Percentiles rank a stretch among this genome's conserved stretches.
These are phyloP conservation scores for Hapsidospora chrysogenum DNA, from an alignment of 495 filamentous ascomycete genomes.

Conservation along the genomic window DNA sequence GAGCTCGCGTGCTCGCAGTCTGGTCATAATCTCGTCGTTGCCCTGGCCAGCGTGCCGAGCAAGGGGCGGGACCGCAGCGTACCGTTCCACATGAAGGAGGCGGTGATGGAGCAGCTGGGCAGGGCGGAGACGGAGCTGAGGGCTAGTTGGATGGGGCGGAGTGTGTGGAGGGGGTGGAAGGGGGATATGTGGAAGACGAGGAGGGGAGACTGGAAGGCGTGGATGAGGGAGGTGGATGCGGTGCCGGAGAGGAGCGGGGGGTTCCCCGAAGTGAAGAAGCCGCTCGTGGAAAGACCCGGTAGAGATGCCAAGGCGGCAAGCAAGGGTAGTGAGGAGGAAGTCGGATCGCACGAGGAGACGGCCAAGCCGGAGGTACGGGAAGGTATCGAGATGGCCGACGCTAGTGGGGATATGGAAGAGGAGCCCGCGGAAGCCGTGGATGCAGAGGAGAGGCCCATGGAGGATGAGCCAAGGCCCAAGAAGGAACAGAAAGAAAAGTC, in stretches of 20 bases:
- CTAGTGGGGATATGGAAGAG: neutral
- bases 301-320: neutral
- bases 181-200: conserved; percentile 61
- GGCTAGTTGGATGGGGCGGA: conserved; percentile 57
- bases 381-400: too few relatives aligned
- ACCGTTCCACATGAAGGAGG: conserved; percentile 36
- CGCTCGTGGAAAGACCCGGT: neutral
- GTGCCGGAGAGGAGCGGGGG: too few relatives aligned
- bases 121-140: conserved; percentile 46
- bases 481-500: neutral
- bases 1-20: conserved; percentile 51
- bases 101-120: conserved; percentile 25
- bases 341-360: neutral
- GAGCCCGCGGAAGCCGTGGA: neutral
- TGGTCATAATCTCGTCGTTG: conserved; percentile 66
- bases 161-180: conserved; percentile 82
- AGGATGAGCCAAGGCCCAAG: neutral
- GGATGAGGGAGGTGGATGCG: conserved; percentile 38
- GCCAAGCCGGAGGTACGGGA: neutral
- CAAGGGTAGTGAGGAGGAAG: neutral
- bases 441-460: neutral
- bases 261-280: neutral
- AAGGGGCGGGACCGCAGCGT: conserved; percentile 22
- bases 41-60: conserved; percentile 48
- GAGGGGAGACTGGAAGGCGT: conserved; percentile 50